phyloP scores from a whole-genome alignment of 2,329 filamentous ascomycete species.

The Pyrenophora seminiperda region DNA sequence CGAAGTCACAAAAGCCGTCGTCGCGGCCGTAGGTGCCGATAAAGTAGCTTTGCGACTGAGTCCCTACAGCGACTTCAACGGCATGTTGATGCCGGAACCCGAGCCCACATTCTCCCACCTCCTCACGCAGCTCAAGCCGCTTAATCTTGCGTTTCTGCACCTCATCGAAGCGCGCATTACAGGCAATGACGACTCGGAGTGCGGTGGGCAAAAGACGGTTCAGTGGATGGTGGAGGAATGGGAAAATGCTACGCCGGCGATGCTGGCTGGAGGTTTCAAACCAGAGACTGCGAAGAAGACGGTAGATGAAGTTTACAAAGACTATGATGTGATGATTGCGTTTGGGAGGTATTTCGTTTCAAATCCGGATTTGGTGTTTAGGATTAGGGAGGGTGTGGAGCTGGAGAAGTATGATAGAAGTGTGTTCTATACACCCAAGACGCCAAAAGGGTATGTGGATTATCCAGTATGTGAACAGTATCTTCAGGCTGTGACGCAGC shows the following conservation, averaged over 20 bases:
- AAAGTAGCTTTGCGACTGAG: conserved; percentile 63
- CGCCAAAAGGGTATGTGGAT: conserved; percentile 20
- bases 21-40: conserved; percentile 57
- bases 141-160: conserved; percentile 7
- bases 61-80: conserved; percentile 66
- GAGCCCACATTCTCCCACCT: conserved; percentile 11
- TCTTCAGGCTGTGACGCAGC: conserved; percentile 1
- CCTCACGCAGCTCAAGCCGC: background rate
- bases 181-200: conserved; percentile 18
- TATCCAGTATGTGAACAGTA: conserved; percentile 19
- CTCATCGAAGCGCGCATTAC: conserved; percentile 13
- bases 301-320: conserved; percentile 46
- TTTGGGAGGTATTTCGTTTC: conserved; percentile 55
- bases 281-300: conserved; percentile 39
- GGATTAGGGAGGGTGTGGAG: conserved; percentile 47
- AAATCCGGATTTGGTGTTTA: conserved; percentile 54
- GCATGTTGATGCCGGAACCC: conserved; percentile 65
- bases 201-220: conserved; percentile 20
- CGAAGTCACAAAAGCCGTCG: conserved; percentile 58
- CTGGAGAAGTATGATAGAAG: conserved; percentile 49
- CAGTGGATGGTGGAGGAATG: conserved; percentile 17
- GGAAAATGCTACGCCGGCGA: conserved; percentile 23
- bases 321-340: conserved; percentile 38
- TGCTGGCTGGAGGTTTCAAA: conserved; percentile 50
- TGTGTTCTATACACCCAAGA: conserved; percentile 20